Percentiles rank a stretch among this genome's conserved stretches.
Conservation (phyloP, 73 alveolate genomes). For the Paramecium octaurelia region DNA sequence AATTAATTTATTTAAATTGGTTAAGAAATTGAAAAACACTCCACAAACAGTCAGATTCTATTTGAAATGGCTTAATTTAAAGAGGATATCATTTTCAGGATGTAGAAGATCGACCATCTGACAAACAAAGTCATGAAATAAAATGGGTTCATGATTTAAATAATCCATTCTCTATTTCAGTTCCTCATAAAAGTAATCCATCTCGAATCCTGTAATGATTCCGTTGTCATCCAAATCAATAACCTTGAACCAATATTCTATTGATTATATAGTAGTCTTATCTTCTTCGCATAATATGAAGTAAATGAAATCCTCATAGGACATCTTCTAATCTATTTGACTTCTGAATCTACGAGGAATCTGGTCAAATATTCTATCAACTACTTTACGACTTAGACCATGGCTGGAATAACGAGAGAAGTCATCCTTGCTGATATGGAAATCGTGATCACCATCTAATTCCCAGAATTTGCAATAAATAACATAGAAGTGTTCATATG, state of each 20-base stretch:
- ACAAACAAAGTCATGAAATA: slow-evolving; percentile 92
- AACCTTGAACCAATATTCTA: slow-evolving; percentile 98
- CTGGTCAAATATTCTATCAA: slow-evolving; percentile 98
- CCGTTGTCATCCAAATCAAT: slow-evolving; percentile 97
- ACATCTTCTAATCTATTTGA: slow-evolving; percentile 93
- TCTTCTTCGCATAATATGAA: slow-evolving; percentile 99
- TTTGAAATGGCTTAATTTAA: slow-evolving; percentile 82
- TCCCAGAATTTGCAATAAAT: slow-evolving; percentile 99
- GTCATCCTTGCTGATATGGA: slow-evolving; percentile 97
- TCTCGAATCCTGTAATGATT: slow-evolving; percentile 87
- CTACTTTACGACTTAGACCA: slow-evolving; percentile 96
- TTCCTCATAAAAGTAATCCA: slow-evolving; percentile 96
- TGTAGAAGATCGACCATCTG: slow-evolving; percentile 71
- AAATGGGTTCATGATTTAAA: slow-evolving; percentile 94
- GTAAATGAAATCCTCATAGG: slow-evolving; percentile 96
- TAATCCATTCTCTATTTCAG: slow-evolving; percentile 92
- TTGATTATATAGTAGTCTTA: slow-evolving; percentile 88
- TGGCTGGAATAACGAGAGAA: slow-evolving; percentile 82
- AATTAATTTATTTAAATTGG: slow-evolving; percentile 74
- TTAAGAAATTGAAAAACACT: slow-evolving; percentile 88
- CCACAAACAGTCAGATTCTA: slow-evolving; percentile 79
- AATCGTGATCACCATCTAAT: slow-evolving; percentile 98
- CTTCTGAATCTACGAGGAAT: slow-evolving; percentile 96
- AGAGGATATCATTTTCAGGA: slow-evolving; percentile 81
- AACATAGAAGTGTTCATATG: slow-evolving; percentile 99